Percentiles rank a stretch among this genome's conserved stretches.
Conservation (phyloP, 495 filamentous ascomycete species). For the Hypoxylon crocopeplum region DNA sequence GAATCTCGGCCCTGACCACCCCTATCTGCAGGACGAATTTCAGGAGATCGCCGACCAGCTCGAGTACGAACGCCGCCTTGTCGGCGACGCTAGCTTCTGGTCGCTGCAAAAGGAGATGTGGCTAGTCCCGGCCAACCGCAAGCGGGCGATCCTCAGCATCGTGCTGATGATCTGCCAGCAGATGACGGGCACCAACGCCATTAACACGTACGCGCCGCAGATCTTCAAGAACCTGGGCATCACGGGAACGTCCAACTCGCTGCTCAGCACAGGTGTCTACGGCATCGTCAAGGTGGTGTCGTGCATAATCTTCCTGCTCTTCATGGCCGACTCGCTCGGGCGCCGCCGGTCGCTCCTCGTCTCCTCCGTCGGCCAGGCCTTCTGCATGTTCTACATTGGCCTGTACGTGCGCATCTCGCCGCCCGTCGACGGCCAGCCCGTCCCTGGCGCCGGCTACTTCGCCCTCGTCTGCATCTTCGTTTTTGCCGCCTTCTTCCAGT, state of each 20-base stretch:
- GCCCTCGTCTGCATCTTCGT: conserved; percentile 75
- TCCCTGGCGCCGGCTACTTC: conserved; percentile 61
- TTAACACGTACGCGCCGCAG: conserved; percentile 75
- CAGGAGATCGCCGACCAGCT: conserved; percentile 71
- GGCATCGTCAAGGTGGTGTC: conserved; percentile 66
- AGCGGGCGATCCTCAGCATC: conserved; percentile 65
- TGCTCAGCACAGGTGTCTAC: conserved; percentile 71
- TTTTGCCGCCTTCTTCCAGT: conserved; percentile 78
- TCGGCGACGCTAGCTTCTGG: conserved; percentile 67
- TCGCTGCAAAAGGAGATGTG: conserved; percentile 76
- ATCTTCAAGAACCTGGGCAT: conserved; percentile 72
- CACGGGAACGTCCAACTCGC: conserved; percentile 52
- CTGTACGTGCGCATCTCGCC: conserved; percentile 78
- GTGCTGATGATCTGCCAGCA: conserved; percentile 76
- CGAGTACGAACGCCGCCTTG: conserved; percentile 70
- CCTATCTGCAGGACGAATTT: conserved; percentile 71
- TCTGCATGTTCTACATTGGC: conserved; percentile 82
- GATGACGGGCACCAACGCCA: conserved; percentile 69
- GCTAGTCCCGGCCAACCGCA: conserved; percentile 68
- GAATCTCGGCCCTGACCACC: conserved; percentile 61
- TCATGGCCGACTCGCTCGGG: conserved; percentile 75
- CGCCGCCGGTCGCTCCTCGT: conserved; percentile 73
- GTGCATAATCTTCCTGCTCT: conserved; percentile 67
- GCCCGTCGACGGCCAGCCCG: conserved; percentile 53
- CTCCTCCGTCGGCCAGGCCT: conserved; percentile 72